These are phyloP conservation scores for Macrocybe gigantea DNA, from an alignment of 768 basidiomycete genomes.

Conservation along the genomic window DNA sequence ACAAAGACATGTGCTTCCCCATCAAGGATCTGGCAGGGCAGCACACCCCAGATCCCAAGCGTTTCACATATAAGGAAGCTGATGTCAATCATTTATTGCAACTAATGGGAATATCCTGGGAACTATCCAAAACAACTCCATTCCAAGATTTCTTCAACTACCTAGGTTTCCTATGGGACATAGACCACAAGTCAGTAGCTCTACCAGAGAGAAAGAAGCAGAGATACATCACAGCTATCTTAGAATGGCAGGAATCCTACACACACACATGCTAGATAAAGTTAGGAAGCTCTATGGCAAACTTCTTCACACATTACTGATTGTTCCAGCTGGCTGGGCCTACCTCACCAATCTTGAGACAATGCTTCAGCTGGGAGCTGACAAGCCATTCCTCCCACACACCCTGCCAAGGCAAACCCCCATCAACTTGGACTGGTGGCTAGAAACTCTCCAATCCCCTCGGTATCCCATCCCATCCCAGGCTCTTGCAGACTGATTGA, in stretches of 20 bases:
- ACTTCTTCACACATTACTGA: background rate
- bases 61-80: too few relatives aligned
- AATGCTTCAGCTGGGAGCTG: background rate
- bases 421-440: too few relatives aligned
- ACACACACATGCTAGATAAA: background rate
- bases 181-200: background rate
- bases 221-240: background rate
- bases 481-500: too few relatives aligned
- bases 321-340: background rate
- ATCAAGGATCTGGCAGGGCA: too few relatives aligned
- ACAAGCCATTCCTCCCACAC: background rate
- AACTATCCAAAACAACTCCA: background rate
- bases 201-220: background rate
- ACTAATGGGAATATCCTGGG: background rate
- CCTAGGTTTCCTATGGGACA: background rate
- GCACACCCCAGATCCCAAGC: too few relatives aligned
- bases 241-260: background rate
- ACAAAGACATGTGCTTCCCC: too few relatives aligned
- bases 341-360: background rate
- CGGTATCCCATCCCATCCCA: background rate
- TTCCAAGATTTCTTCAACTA: background rate
- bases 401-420: background rate
- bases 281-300: background rate
- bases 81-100: conserved; percentile 26
- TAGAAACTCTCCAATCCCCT: background rate